Conservation (phyloP, 805 yeast genomes). For the Monosporozyma aerobia region DNA sequence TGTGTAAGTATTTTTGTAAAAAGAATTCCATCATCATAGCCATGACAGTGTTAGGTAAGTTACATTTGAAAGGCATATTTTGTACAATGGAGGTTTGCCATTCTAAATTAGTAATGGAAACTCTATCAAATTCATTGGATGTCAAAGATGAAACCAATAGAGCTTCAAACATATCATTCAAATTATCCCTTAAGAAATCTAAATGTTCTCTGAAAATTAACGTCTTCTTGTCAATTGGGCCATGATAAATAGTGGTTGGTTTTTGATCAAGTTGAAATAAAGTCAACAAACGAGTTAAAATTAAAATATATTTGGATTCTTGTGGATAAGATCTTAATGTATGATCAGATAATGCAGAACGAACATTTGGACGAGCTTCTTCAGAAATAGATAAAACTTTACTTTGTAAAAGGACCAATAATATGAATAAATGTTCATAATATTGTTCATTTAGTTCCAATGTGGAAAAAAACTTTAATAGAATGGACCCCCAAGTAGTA, state of each 20-base stretch:
- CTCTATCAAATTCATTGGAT: constrained; percentile 52
- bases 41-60: constrained; percentile 50
- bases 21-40: constrained; percentile 35
- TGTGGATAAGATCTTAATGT: constrained; percentile 35
- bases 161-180: constrained; percentile 48
- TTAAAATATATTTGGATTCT: constrained; percentile 30
- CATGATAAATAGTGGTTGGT: constrained; percentile 45
- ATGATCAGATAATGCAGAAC: constrained; percentile 28
- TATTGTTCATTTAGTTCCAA: constrained; percentile 26
- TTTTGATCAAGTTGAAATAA: constrained; percentile 40
- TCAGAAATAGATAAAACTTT: constrained; percentile 33
- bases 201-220: constrained; percentile 59
- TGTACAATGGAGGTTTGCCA: constrained; percentile 50
- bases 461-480: constrained; percentile 27
- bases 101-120: constrained; percentile 30
- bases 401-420: constrained; percentile 40
- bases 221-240: constrained; percentile 61
- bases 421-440: constrained; percentile 36
- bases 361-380: constrained; percentile 26
- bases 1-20: constrained; percentile 29
- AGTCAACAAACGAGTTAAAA: constrained; percentile 42
- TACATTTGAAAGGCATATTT: constrained; percentile 51
- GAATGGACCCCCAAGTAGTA: constrained; percentile 42
- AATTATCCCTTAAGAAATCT: constrained; percentile 39
- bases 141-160: constrained; percentile 42